Base-by-base conservation (phyloP, 2,329 filamentous ascomycete species). In the Sporothrix dimorphospora region DNA sequence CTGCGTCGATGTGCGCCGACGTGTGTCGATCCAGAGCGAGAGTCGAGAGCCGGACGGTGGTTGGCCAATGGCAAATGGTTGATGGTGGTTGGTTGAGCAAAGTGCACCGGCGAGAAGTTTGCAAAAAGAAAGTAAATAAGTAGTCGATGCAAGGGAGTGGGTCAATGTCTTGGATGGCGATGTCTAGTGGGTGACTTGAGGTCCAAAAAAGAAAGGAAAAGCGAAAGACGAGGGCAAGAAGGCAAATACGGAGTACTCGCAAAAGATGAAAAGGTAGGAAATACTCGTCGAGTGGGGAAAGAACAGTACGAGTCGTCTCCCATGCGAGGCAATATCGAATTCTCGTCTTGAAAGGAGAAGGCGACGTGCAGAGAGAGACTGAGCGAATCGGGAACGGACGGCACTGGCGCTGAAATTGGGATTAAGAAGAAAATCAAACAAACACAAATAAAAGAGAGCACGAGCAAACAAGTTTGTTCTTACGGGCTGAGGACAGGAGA, bases 101-200 rank as follows among this genome's bases (percentile, higher is more conserved):
- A 49, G 6, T 16, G n/a, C 47, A 21, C 16, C 19, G 47, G 7
- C 19, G 14, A 8, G 7, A 14, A n/a, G 16, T 49, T 6, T 7
- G 6, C 45, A 8, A 49, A 68, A 68, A 40, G 30, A 53, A 68
- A 40, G 45, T 21, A 47, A 53, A 40, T 38, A 47, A 53, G 24
- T 38, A n/a, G 2, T 19, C 45, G 19, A 57, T 55, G 67, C 49
- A 69, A 68, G 67, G 67, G 67, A 51, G 49, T 51, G 67, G 49
- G 7, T 16, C 27, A n/a, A 21, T 65, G 59, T 65, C 59, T 65
- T 65, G 59, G 59, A 66, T 66, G 42, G 40, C 63, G 63, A 49
- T n/a, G 63, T 66, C 24, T 66, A 49, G 63, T 24, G 61, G 19
- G 42, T 21, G 30, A 24, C 19, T 21, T 16, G 47, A 8, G 6